phyloP scores from a whole-genome alignment of 495 filamentous ascomycete genomes.

The Rusavskia elegans region DNA sequence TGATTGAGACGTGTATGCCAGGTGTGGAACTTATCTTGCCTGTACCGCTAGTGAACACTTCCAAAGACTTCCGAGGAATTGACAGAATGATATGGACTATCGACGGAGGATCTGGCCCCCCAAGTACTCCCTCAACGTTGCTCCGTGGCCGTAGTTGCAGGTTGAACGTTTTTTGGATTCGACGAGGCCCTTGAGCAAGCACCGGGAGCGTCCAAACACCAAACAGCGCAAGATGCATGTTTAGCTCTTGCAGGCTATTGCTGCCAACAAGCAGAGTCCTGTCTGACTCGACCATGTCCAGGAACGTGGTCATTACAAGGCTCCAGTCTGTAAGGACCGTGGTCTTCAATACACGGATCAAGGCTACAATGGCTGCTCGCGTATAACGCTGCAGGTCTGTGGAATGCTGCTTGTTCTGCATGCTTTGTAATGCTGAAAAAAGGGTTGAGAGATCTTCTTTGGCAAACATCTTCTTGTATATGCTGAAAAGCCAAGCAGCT shows the following conservation, averaged over 20 bases:
- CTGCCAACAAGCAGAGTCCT: constrained; percentile 10
- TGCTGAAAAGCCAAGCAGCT: constrained; percentile 1
- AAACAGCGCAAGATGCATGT: constrained; percentile 14
- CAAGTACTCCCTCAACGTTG: constrained; percentile 1
- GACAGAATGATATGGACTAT: constrained; percentile 2
- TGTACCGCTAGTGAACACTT: background rate
- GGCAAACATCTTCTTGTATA: constrained; percentile 21
- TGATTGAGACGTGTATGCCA: constrained; percentile 1
- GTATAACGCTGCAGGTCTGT: constrained; percentile 17
- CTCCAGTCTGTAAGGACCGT: constrained; percentile 18
- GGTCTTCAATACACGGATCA: constrained; percentile 18
- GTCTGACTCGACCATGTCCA: constrained; percentile 15
- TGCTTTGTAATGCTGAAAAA: background rate
- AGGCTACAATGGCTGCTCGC: constrained; percentile 22
- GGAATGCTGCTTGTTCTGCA: background rate
- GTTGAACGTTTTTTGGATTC: background rate
- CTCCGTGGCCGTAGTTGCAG: background rate
- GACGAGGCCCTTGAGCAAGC: constrained; percentile 1
- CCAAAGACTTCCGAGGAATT: constrained; percentile 1
- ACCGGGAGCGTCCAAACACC: constrained; percentile 12
- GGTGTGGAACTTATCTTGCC: constrained; percentile 1
- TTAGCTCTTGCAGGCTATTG: constrained; percentile 16
- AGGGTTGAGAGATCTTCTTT: constrained; percentile 17
- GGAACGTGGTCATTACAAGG: constrained; percentile 13
- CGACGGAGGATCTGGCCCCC: background rate